Base-by-base conservation (phyloP, 2,329 filamentous ascomycete species). In the Trichoderma harzianum region DNA sequence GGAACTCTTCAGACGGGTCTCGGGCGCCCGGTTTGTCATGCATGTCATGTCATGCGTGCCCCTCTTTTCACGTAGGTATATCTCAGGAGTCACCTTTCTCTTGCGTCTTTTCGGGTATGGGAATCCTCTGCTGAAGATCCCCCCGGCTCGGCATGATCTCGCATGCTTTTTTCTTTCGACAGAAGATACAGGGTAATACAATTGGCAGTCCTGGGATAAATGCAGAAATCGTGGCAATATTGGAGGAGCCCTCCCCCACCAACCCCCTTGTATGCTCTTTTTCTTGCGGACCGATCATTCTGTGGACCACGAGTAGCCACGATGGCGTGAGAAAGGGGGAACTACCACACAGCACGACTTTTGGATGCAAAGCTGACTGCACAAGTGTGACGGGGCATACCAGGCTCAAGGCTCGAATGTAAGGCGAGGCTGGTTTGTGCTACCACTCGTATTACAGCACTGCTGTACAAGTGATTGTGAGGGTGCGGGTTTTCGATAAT, bases 21-120 rank as follows among this genome's bases (percentile, higher is more conserved):
- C 30, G 8, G 39, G 57, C 21, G 67, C 57, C 66, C 67, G 39
- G 39, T 69, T 69, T 62, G 67, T 36, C 36, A 62, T 53, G 57
- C 57, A 30, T 61, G 36, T 18, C 53, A 30, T 18, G 57, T 16
- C 57, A 60, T 21, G 34, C 18, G 32, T 53, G 32, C 36, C 57
- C 18, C 30, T 28, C 39, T 69, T n/a, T 36, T 10, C 39, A 60
- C 32, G 30, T 60, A 28, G 28, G 28, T 28, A 34, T 21, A 6
- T 34, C 57, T 60, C 30, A 47, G 34, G n/a, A 60, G 16, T 18
- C 6, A 39, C 11, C 14, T 32, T 32, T 30, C 10, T 39, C 28
- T n/a, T 18, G 24, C 36, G 26, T n/a, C 24, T 43, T n/a, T 39
- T 43, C 34, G 39, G 53, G 32, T 30, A 21, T 60, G 36, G 26